Conservation (phyloP, 208 protist species). For the Perkinsela sp. region DNA sequence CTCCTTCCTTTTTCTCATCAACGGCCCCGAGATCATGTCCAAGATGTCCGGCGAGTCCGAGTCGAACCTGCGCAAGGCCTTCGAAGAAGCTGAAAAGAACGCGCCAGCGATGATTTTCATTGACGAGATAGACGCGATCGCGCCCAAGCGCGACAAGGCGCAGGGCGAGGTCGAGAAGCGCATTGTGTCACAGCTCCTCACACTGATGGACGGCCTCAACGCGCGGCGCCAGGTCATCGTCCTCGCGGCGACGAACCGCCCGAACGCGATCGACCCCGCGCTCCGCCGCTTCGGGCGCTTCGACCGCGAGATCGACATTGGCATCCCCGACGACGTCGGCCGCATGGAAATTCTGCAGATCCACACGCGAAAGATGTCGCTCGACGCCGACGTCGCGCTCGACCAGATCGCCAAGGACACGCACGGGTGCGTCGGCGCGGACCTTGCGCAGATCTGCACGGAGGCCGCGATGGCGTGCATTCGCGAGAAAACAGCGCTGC, state of each 20-base stretch:
- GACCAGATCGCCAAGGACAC: constrained; percentile 83
- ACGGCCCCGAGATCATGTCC: constrained; percentile 99
- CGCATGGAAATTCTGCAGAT: constrained; percentile 96
- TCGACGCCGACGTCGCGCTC: constrained; percentile 88
- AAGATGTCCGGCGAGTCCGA: constrained; percentile 98
- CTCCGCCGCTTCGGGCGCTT: constrained; percentile 98
- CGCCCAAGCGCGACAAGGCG: constrained; percentile 97
- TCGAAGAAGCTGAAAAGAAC: constrained; percentile 98
- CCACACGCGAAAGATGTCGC: constrained; percentile 99
- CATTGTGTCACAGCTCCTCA: constrained; percentile 99
- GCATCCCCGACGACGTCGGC: constrained; percentile 96
- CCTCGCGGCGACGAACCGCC: constrained; percentile 98
- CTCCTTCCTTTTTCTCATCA: constrained; percentile 99
- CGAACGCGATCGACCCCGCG: constrained; percentile 95
- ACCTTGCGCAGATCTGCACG: constrained; percentile 93
- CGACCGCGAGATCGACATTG: constrained; percentile 99
- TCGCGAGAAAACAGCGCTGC: constrained; percentile 97
- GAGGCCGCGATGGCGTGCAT: constrained; percentile 99
- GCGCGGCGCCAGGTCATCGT: constrained; percentile 91
- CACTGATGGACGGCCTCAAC: constrained; percentile 99
- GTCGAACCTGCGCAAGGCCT: constrained; percentile 94
- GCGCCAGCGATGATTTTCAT: constrained; percentile 99
- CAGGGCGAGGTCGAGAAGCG: constrained; percentile 98
- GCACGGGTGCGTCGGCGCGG: constrained; percentile 95
- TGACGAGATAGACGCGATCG: constrained; percentile 99